These are phyloP conservation scores for Flaveria floridana DNA, from an alignment of 140 eudicot species.

Conservation along the genomic window DNA sequence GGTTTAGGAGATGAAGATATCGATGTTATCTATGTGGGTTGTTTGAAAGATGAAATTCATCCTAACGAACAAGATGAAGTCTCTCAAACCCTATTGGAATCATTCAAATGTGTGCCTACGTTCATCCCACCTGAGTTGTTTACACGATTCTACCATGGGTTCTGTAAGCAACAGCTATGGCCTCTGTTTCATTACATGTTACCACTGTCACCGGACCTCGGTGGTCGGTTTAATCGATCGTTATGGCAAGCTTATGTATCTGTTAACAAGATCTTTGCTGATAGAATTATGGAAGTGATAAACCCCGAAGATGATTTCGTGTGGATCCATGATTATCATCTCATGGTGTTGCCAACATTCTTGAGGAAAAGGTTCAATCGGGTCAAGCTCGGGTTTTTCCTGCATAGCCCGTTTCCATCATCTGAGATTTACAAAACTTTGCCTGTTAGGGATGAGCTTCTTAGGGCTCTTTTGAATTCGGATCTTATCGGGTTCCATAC, in stretches of 20 bases:
- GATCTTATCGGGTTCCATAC: constrained; percentile 88
- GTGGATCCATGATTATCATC: constrained; percentile 85
- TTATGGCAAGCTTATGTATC: constrained; percentile 89
- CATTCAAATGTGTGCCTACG: constrained; percentile 74
- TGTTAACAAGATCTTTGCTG: constrained; percentile 78
- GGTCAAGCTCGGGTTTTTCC: constrained; percentile 78
- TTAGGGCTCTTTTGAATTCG: constrained; percentile 68
- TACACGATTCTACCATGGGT: constrained; percentile 68
- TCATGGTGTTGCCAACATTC: constrained; percentile 82
- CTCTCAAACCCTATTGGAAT: constrained; percentile 64
- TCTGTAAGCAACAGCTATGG: constrained; percentile 86
- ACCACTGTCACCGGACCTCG: constrained; percentile 78
- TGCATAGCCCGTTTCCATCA: constrained; percentile 79
- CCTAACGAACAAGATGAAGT: constrained; percentile 81
- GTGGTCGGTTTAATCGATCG: constrained; percentile 74
- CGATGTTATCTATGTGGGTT: constrained; percentile 72
- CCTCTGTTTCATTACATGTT: constrained; percentile 85
- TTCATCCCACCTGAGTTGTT: constrained; percentile 66
- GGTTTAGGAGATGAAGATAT: constrained; percentile 66
- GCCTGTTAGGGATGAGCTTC: constrained; percentile 74
- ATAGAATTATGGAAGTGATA: constrained; percentile 85
- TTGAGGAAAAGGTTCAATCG: constrained; percentile 72
- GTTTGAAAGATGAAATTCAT: constrained; percentile 68
- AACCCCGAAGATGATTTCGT: constrained; percentile 86
- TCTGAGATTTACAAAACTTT: constrained; percentile 76